A percentile compares a stretch with the other conserved stretches of the same genome.
Conservation (phyloP, 1,284 basidiomycete genomes). For the Sporisorium scitamineum region DNA sequence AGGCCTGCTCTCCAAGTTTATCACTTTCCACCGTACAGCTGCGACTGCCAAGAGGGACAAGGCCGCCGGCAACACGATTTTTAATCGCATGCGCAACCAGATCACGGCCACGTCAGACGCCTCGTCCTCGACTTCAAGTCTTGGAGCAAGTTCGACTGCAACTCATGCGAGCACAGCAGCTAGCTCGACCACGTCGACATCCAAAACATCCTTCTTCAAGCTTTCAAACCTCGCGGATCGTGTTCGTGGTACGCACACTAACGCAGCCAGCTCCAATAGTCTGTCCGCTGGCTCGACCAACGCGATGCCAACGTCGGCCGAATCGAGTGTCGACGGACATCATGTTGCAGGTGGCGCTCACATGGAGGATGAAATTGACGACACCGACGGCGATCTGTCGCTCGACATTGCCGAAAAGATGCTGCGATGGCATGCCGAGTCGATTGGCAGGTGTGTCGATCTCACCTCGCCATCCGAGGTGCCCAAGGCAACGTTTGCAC, state of each 20-base stretch:
- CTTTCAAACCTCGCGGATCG: conserved; percentile 63
- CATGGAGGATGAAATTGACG: conserved; percentile 41
- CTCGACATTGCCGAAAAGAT: conserved; percentile 63
- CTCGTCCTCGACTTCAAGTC: conserved; percentile 31
- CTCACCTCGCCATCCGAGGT: conserved; percentile 62
- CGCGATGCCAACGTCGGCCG: conserved; percentile 15
- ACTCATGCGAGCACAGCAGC: conserved; percentile 32
- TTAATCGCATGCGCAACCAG: conserved; percentile 93
- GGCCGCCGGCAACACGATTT: conserved; percentile 75
- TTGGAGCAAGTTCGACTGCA: conserved; percentile 13
- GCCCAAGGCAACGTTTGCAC: conserved; percentile 87
- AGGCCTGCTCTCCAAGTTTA: conserved; percentile 80
- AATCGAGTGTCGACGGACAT: conserved; percentile 23
- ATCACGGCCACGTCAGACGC: conserved; percentile 79
- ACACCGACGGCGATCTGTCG: conserved; percentile 60
- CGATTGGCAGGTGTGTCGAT: conserved; percentile 67
- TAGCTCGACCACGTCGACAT: conserved; percentile 25
- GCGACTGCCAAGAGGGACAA: conserved; percentile 29
- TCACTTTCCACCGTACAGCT: conserved; percentile 80
- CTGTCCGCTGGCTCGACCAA: not conserved
- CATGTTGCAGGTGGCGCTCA: conserved; percentile 8
- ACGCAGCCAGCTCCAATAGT: conserved; percentile 3
- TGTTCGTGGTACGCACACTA: conserved; percentile 50
- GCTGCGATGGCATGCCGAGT: conserved; percentile 68
- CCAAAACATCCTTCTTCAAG: conserved; percentile 60